Evolutionary conservation across 345 rosid species (phyloP).

Genomic region (Gossypium stocksii): DNA sequence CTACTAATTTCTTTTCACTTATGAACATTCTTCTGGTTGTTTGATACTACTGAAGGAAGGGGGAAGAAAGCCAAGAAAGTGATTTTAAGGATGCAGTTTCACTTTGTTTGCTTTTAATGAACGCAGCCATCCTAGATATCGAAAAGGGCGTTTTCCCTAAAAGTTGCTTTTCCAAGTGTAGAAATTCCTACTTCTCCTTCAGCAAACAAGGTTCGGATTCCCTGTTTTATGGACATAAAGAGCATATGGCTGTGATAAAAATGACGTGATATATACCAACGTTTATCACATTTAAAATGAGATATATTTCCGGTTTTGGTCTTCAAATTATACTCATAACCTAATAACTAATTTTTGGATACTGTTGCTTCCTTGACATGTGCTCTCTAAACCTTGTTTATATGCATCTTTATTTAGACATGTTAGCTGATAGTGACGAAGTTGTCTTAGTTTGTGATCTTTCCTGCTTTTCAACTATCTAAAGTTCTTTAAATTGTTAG

Average conservation of each 20-base stretch:
- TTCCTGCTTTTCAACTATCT: too few relatives aligned
- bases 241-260: neutral
- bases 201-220: constrained; percentile 59
- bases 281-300: neutral
- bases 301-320: too few relatives aligned
- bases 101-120: constrained; percentile 75
- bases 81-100: constrained; percentile 86
- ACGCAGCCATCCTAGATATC: constrained; percentile 73
- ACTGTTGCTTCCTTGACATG: too few relatives aligned
- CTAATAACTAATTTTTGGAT: too few relatives aligned
- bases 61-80: constrained; percentile 80
- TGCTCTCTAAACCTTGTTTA: too few relatives aligned
- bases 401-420: too few relatives aligned
- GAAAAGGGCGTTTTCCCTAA: constrained; percentile 70
- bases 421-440: too few relatives aligned
- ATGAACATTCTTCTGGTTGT: constrained; percentile 2
- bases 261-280: too few relatives aligned
- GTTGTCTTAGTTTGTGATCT: too few relatives aligned
- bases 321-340: too few relatives aligned
- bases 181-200: constrained; percentile 79
- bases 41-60: constrained; percentile 53
- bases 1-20: neutral
- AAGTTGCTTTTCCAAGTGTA: constrained; percentile 62
- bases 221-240: neutral
- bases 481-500: too few relatives aligned